Evolutionary conservation across 495 filamentous ascomycete genomes (phyloP), one percentile per base, ranked within the genome.

Genomic region (Xeromyces bisporus): DNA sequence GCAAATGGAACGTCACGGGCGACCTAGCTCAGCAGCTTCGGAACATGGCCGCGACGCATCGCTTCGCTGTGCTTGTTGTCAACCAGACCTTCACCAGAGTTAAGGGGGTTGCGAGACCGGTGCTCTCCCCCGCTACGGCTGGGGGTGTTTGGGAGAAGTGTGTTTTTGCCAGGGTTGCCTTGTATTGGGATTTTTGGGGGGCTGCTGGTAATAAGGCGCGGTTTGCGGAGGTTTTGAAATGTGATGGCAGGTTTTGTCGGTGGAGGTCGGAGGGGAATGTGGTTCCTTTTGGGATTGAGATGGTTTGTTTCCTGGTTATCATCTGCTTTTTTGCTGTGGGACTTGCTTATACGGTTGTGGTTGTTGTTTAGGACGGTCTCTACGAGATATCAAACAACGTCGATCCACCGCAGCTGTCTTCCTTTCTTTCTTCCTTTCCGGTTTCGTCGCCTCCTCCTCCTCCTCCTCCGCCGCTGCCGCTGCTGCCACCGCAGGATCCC

Each of bases 81-180:
- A 79, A 71, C 23, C 79, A 86, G 43, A 74, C 68, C 13, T 71
- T 71, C 14, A 85, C 79, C 10, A 75, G 71, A 41, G 68, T 83
- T 41, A 67, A 60, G 23, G 66, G 66, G 1, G 51, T 53, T 30
- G 39, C 48, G 10, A 40, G 52, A 3, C 73, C 80, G 9, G 67
- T 74, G n/a, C 60, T 92, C n/a, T 57, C 70, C 32, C 80, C 83
- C 3, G 66, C 75, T 16, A 52, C 89, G 35, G 73, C 73, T 29
- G 66, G 65, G 13, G 55, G 50, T 3, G 62, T 71, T 4, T 89
- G 82, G 82, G 81, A 86, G 21, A 67, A 56, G 23, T 67, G 64
- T 18, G 55, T 89, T 3, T 66, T 64, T 38, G 75, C 67, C 28
- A 56, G 78, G 24, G 52, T 91, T 32, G 71, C 74, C 18, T 42